phyloP scores from a whole-genome alignment of 2,329 filamentous ascomycete genomes.

The Aspergillus brunneoviolaceus region DNA sequence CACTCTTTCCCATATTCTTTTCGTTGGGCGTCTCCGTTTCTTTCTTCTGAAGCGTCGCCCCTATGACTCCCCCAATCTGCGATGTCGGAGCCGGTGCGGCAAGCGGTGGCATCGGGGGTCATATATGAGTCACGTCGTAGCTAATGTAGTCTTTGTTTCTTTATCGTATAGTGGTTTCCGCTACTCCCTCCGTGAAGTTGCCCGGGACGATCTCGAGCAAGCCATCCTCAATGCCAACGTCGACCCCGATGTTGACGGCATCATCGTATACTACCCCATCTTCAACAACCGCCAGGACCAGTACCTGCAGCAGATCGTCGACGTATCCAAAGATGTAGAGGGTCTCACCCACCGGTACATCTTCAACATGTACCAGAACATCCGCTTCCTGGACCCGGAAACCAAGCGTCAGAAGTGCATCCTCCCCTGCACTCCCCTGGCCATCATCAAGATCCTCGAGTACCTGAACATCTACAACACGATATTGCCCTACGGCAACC shows the following conservation, averaged over 20 bases:
- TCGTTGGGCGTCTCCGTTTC: constrained; percentile 14
- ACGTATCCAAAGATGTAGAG: constrained; percentile 90
- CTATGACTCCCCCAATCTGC: constrained; percentile 9
- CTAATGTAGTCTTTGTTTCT: constrained; percentile 19
- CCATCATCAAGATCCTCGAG: constrained; percentile 95
- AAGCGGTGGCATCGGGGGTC: neutral
- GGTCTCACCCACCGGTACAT: constrained; percentile 91
- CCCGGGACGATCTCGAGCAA: constrained; percentile 87
- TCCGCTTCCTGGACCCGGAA: constrained; percentile 79
- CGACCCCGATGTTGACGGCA: constrained; percentile 74
- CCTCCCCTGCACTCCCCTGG: constrained; percentile 90
- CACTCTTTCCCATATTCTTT: constrained; percentile 19
- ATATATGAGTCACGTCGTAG: constrained; percentile 13
- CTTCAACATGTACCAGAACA: constrained; percentile 99
- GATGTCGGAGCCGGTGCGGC: constrained; percentile 14
- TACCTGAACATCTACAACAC: constrained; percentile 95
- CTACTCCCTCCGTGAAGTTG: constrained; percentile 79
- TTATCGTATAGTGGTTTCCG: constrained; percentile 70
- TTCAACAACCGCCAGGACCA: constrained; percentile 88
- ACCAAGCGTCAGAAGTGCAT: constrained; percentile 77
- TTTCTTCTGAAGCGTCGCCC: constrained; percentile 15
- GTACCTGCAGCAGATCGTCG: constrained; percentile 93
- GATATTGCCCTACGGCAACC: constrained; percentile 87
- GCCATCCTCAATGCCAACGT: constrained; percentile 81
- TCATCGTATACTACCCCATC: constrained; percentile 98